These are phyloP conservation scores for Trichaptum fuscoviolaceum DNA, from an alignment of 768 basidiomycete species.

Conservation along the genomic window DNA sequence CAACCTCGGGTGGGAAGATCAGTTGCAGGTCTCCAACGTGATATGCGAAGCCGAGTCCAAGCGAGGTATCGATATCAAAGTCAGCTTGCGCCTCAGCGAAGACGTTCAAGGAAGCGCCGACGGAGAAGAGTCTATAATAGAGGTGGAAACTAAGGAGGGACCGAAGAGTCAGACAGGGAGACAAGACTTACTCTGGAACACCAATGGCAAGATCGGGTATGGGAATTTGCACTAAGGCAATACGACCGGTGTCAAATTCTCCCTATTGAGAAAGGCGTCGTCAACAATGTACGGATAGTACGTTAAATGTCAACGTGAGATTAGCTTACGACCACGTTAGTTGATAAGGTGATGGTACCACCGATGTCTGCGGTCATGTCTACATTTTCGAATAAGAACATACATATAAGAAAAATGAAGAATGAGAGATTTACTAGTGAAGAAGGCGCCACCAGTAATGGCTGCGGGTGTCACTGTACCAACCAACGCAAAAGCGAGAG, in stretches of 20 bases:
- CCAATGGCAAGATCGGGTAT: constrained; percentile 26
- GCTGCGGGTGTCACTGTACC: constrained; percentile 44
- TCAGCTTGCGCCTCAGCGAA: constrained; percentile 24
- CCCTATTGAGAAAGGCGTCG: constrained; percentile 6
- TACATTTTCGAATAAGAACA: constrained; percentile 29
- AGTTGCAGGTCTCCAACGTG: constrained; percentile 2
- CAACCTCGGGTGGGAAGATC: not conserved
- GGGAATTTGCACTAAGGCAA: not conserved
- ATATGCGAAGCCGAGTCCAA: constrained; percentile 17
- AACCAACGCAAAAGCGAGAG: constrained; percentile 30
- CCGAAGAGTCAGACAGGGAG: not conserved
- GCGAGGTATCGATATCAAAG: constrained; percentile 32
- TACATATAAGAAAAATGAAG: too few species aligned
- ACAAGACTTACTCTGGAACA: not conserved
- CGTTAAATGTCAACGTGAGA: not conserved
- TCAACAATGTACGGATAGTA: constrained; percentile 2
- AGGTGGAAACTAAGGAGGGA: not conserved
- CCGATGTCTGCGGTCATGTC: constrained; percentile 33
- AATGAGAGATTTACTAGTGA: constrained; percentile 21
- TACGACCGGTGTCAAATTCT: not conserved
- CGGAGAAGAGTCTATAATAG: constrained; percentile 32
- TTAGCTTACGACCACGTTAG: constrained; percentile 6
- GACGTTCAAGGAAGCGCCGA: constrained; percentile 31
- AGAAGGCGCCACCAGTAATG: constrained; percentile 30
- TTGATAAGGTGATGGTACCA: constrained; percentile 32